Evolutionary conservation across 805 yeast species (phyloP), one percentile per base, ranked within the genome.

Genomic region (Starmerella stellata): DNA sequence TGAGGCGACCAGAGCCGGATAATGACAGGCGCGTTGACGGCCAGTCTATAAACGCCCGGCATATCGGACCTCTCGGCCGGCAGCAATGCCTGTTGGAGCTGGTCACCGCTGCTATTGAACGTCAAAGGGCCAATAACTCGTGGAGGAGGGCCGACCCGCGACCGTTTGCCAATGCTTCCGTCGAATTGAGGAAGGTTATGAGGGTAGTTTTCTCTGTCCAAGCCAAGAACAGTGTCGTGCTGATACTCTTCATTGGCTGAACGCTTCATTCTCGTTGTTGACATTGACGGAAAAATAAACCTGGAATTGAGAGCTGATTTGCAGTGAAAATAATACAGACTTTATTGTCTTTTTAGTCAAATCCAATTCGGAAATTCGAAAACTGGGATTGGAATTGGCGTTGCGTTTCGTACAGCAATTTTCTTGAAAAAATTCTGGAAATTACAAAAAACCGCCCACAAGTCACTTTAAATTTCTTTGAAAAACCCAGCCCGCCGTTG

Each of bases 31-130:
- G 49, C 42, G 17, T 40, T 32, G 7, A 23, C 15, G 9, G 35
- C 35, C 23, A 50, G 35, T 8, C 52, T 39, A 31, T 44, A 41
- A 8, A 50, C 44, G n/a, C 53, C 53, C 7, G 53, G 52, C 37
- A 44, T 21, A 20, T 15, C 17, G 9, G 47, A 44, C 17, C 38
- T 36, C 17, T 38, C 27, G 3, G 47, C 50, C 4, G 45, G 30
- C 3, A 39, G 18, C 20, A 45, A 23, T 5, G 46, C 41, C 28
- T 27, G 39, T 15, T 42, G 39, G n/a, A 46, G 42, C n/a, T 11
- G 29, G n/a, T 33, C 8, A 11, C 45, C 46, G 8, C 30, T 28
- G 8, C 37, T 28, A 19, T 32, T 29, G 31, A 46, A 46, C 4
- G 43, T 35, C 8, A 46, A 29, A 7, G 50, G 50, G 21, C 50